Conservation (phyloP, 495 filamentous ascomycete species). For the Talaromyces ruber region DNA sequence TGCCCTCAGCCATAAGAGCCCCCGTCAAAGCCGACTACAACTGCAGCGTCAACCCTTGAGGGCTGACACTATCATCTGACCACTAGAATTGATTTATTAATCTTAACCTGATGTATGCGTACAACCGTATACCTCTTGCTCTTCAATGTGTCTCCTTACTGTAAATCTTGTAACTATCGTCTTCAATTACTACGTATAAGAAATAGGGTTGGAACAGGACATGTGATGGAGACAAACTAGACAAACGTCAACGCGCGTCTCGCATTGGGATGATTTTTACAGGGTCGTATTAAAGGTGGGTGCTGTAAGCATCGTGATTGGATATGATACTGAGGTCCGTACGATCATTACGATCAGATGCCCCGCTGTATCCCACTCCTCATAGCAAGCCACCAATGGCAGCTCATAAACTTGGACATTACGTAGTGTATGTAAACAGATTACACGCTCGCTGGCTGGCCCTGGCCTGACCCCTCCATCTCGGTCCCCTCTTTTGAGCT, state of each 20-base stretch:
- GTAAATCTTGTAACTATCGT: not conserved
- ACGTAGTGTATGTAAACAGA: not conserved
- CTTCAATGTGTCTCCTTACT: not conserved
- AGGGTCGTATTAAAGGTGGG: not conserved
- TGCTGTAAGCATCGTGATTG: not conserved
- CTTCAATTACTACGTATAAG: too few relatives aligned
- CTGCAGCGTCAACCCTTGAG: too few relatives aligned
- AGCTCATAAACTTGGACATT: not conserved
- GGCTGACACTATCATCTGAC: not conserved
- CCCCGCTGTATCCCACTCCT: not conserved
- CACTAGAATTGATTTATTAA: not conserved
- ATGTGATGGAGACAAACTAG: not conserved
- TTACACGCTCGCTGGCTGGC: not conserved
- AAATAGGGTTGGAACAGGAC: not conserved
- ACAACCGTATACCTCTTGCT: too few relatives aligned
- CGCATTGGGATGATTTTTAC: not conserved
- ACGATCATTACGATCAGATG: not conserved
- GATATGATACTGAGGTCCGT: not conserved
- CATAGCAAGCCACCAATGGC: not conserved
- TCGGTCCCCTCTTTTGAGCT: not conserved
- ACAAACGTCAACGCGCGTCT: not conserved
- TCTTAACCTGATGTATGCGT: too few relatives aligned
- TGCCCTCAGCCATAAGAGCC: too few relatives aligned
- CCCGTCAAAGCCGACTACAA: too few relatives aligned
- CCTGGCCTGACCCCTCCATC: not conserved